Evolutionary conservation across 805 yeast genomes (phyloP), one percentile per base, ranked within the genome.

Genomic region (Kazachstania kunashirensis): DNA sequence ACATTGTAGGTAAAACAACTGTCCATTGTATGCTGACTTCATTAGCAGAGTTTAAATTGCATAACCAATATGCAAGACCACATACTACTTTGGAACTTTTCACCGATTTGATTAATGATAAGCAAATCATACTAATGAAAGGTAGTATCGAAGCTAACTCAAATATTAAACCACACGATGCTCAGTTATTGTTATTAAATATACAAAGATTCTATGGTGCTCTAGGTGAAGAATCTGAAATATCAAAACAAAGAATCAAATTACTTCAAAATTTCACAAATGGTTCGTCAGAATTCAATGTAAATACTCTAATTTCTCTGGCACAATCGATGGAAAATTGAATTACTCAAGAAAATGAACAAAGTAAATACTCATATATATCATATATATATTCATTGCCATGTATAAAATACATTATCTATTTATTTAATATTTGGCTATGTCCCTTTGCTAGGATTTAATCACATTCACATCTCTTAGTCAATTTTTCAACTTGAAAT

Each of bases 51-150:
- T 92, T 76, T 61, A 86, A 89, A 58, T 69, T 86, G 20, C 96
- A 89, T 53, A 75, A 74, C 38, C 96, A 89, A 54, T 92, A 69
- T 59, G 95, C 98, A 8, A 79, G 84, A 54, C 97, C 98, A 1
- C 97, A 92, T 59, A 85, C 96, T 0, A 84, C 95, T 0, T 66
- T 92, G 44, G 75, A 77, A 59, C 82, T 89, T 67, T 96, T 89
- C 62, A 75, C 79, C 30, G 96, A 92, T 38, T 62, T 89, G 34
- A 64, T 62, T 5, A 59, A 67, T 0, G 67, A 69, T 12, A 79
- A 83, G 43, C 76, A 68, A 0, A 40, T 84, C 1, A 84, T 84
- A 0, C 64, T 92, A 46, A 83, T 88, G 94, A 86, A 86, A 47
- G 95, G 96, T 2, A 70, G 69, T 24, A 76, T 86, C 3, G 95